Base-by-base conservation (phyloP, 148 eudicot species). In the Chenopodium formosanum region DNA sequence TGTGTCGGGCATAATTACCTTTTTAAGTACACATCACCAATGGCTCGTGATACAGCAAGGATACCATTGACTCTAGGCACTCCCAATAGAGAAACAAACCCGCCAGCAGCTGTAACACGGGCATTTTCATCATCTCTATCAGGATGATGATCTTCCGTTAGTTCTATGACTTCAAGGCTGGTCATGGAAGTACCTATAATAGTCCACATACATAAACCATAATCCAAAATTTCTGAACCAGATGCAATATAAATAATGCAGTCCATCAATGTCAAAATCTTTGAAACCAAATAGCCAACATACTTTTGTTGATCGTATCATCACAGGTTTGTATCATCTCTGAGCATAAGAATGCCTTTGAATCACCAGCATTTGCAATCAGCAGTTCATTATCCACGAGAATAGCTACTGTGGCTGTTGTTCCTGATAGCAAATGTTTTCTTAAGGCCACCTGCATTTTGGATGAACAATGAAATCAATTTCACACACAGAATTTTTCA, bases 1-100 rank as follows among this genome's bases (percentile, higher is more conserved):
- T 12, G 10, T 70, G 76, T 48, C n/a, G 68, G 4, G 48, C 46
- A n/a, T 46, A 27, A 4, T 40, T 72, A 88, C 92, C 88, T 88
- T 79, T 78, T 87, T 9, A 83, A 77, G 79, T 76, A 68, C 65
- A 82, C 71, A 79, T 90, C 90, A 53, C 90, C 88, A 62, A 89
- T 86, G 52, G 91, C 52, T 63, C 93, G 87, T 53, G 93, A 87
- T 14, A 90, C 80, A 56, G 93, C 89, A 48, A 90, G 83, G 31
- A 87, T 47, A 37, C 91, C 91, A 79, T 89, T 90, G 66, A 91
- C 93, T 73, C 93, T 88, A 52, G 91, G 88, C 66, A 87, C 84
- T 17, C 91, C 86, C 77, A 81, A 75, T 22, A 48, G 37, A 60
- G 83, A 53, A 71, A 79, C 76, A 23, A 79, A 79, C 52, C 82